These are phyloP conservation scores for Pseudomicrostroma phylloplanum DNA, from an alignment of 1,284 basidiomycete genomes.

Conservation along the genomic window DNA sequence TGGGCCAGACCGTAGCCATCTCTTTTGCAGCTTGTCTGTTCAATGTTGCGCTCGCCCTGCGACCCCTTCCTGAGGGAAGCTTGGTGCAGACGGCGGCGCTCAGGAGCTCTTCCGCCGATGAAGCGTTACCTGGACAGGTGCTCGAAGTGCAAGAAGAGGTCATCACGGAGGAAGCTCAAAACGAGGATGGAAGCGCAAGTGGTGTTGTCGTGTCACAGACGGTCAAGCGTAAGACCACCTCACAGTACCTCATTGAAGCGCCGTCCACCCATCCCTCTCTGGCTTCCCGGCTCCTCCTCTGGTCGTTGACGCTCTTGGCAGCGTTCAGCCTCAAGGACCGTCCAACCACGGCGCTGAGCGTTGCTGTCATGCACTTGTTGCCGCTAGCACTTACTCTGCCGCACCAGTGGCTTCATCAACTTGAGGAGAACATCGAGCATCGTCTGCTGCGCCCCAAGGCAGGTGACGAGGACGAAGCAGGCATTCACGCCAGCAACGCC, in stretches of 20 bases:
- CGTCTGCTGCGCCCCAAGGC: neutral
- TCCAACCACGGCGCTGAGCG: conserved; percentile 58
- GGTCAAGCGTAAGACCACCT: neutral
- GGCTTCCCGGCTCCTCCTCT: conserved; percentile 5
- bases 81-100: neutral
- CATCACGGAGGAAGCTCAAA: neutral
- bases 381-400: conserved; percentile 58
- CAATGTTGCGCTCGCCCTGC: conserved; percentile 58
- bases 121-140: neutral
- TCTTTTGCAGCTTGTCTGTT: conserved; percentile 66
- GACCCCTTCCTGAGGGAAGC: conserved; percentile 19
- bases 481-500: neutral
- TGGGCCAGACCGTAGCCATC: conserved; percentile 69
- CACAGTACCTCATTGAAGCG: neutral
- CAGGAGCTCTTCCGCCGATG: neutral
- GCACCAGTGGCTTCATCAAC: neutral
- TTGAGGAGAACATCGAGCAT: neutral
- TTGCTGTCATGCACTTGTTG: conserved; percentile 62
- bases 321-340: conserved; percentile 52
- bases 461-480: conserved; percentile 3
- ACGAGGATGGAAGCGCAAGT: neutral
- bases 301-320: neutral
- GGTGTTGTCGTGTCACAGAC: neutral
- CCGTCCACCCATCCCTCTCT: conserved; percentile 2
- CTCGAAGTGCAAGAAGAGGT: neutral